phyloP scores from a whole-genome alignment of 805 yeast species.

The Scheffersomyces stipitis region DNA sequence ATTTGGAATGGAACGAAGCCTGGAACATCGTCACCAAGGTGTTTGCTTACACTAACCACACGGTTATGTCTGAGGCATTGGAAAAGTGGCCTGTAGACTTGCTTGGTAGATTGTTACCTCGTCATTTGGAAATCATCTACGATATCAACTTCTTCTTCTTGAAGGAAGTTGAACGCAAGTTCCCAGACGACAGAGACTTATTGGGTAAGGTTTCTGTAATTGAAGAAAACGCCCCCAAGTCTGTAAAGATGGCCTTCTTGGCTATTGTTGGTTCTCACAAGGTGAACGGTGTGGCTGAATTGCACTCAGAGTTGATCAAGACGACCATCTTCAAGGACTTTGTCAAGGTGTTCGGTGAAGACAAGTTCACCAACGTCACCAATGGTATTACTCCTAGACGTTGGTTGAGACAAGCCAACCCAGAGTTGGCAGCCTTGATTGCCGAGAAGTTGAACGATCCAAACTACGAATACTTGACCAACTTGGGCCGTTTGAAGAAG shows the following conservation, averaged over 20 bases:
- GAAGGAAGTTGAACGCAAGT: constrained; percentile 68
- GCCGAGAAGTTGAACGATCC: constrained; percentile 66
- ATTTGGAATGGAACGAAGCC: constrained; percentile 77
- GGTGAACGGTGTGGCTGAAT: constrained; percentile 94
- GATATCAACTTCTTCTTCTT: constrained; percentile 80
- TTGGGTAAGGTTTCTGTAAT: constrained; percentile 75
- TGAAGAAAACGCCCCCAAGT: constrained; percentile 79
- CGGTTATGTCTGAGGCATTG: constrained; percentile 91
- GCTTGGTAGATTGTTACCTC: constrained; percentile 75
- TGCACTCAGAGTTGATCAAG: constrained; percentile 87
- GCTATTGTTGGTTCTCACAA: constrained; percentile 92
- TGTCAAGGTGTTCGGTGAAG: constrained; percentile 76
- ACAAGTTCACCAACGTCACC: constrained; percentile 87
- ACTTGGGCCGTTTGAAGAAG: constrained; percentile 64
- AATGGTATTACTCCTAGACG: constrained; percentile 96
- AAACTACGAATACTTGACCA: constrained; percentile 62
- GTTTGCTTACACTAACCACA: constrained; percentile 92
- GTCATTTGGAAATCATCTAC: constrained; percentile 88
- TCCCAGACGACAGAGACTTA: constrained; percentile 72
- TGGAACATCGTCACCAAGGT: constrained; percentile 81
- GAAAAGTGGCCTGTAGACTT: constrained; percentile 94
- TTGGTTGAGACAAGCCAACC: constrained; percentile 94
- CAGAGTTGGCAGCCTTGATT: constrained; percentile 72
- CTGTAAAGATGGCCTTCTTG: constrained; percentile 87
- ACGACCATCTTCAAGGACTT: constrained; percentile 90